Base-by-base conservation (phyloP, 352 stramenopile species). In the Phytophthora aleatoria region DNA sequence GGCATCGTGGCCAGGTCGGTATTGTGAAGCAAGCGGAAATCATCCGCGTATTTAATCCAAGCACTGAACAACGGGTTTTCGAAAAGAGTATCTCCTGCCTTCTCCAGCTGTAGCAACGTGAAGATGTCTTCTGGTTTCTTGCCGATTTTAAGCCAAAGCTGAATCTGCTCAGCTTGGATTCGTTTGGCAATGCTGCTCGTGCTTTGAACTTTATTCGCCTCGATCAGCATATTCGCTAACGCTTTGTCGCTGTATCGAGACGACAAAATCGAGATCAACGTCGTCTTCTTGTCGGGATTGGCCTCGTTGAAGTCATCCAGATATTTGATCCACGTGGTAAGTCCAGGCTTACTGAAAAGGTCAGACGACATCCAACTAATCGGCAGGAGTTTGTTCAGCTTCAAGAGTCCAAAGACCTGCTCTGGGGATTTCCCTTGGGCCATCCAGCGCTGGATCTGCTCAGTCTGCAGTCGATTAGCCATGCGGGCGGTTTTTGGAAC, bases 21-120 rank as follows among this genome's bases (percentile, higher is more conserved):
- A 0, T 59, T 26, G 12, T 57, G 10, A n/a, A 49, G 12, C 3
- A 49, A 5, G 2, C 48, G 42, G 42, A 54, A 65, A 28, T 66
- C 58, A n/a, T 54, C 58, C 8, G 51, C 28, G n/a, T 61, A 66
- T 13, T 61, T 53, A 20, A 66, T 43, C 58, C 50, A 66, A 26
- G 58, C 30, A 10, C 16, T 13, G 35, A 61, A 61, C 1, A 61
- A 5, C 3, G 42, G 42, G 10, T 44, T 67, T 7, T 36, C 7
- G 24, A 67, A 49, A 11, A 67, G 27, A 2, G 24, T 50, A n/a
- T 55, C 50, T 13, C 50, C 58, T 42, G 31, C 50, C 12, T 50
- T 47, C 1, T 61, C 28, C 0, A 67, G 35, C 24, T 42, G 26
- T 12, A 61, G 30, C 24, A 61, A 33, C 13, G 24, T 50, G 43